Percentiles rank a stretch among this genome's conserved stretches.
phyloP scores from a whole-genome alignment of 345 rosid genomes.

The Geranium brycei region DNA sequence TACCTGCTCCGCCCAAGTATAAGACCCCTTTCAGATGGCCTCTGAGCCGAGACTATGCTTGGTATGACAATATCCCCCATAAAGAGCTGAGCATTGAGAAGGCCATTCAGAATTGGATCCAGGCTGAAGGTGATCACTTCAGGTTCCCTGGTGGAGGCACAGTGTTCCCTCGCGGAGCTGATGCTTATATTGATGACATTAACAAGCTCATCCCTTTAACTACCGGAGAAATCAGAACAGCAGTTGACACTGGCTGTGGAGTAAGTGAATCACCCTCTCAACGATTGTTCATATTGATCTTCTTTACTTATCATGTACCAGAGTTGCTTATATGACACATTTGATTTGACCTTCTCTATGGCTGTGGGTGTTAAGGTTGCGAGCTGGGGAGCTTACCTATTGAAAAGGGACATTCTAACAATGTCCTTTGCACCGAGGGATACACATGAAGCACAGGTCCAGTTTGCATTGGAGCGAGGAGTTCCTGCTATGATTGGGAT shows the following conservation, averaged over 20 bases:
- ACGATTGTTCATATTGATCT: background rate
- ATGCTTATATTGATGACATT: conserved; percentile 84
- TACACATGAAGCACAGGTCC: too few species aligned
- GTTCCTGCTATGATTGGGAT: conserved; percentile 90
- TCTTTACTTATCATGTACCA: background rate
- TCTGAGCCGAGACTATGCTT: conserved; percentile 85
- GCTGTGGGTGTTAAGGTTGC: conserved; percentile 48
- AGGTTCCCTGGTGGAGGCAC: conserved; percentile 98
- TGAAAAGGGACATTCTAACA: conserved; percentile 31
- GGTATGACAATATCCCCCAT: conserved; percentile 95
- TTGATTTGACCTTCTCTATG: too few species aligned
- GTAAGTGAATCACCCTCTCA: conserved; percentile 33
- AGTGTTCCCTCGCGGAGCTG: conserved; percentile 91
- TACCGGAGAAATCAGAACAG: conserved; percentile 67
- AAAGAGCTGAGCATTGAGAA: conserved; percentile 89
- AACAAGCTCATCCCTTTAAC: conserved; percentile 62
- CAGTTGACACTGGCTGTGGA: conserved; percentile 94
- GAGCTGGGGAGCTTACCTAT: conserved; percentile 87
- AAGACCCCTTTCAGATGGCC: conserved; percentile 98
- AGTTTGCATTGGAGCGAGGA: conserved; percentile 38
- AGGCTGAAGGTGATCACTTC: conserved; percentile 77
- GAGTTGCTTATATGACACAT: background rate
- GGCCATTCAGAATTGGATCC: conserved; percentile 97
- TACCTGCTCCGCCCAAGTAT: conserved; percentile 92
- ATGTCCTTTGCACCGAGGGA: too few species aligned